Percentiles rank a stretch among this genome's conserved stretches.
Conservation (phyloP, 1,284 basidiomycete genomes). For the Ganoderma boninense region DNA sequence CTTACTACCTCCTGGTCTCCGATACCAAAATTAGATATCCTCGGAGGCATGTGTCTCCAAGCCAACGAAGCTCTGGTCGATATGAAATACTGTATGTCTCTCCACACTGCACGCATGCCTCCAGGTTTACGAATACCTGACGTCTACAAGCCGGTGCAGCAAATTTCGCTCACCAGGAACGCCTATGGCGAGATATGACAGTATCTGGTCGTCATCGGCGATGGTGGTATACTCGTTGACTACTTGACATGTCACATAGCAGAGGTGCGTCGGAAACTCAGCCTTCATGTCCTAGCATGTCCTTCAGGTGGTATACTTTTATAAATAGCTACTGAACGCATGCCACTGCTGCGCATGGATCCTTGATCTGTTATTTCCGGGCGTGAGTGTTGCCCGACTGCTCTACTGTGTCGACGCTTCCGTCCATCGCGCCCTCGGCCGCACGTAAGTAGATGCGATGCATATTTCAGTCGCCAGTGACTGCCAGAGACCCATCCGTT, state of each 20-base stretch:
- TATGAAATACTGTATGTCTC: background rate
- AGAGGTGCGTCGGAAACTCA: background rate
- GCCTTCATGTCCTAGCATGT: too few species aligned
- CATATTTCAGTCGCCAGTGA: background rate
- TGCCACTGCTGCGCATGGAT: background rate
- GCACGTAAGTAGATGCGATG: background rate
- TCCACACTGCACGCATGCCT: background rate
- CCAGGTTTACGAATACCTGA: background rate
- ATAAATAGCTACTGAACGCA: background rate
- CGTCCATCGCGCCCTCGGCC: background rate
- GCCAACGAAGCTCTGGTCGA: background rate
- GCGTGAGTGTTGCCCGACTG: background rate
- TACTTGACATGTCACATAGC: background rate
- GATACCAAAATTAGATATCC: too few species aligned
- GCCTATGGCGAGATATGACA: too few species aligned
- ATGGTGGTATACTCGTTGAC: background rate
- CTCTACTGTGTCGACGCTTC: background rate
- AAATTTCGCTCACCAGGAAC: too few species aligned
- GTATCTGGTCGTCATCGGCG: background rate
- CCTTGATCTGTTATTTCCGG: background rate
- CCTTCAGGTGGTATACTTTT: background rate
- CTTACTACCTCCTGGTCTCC: too few species aligned
- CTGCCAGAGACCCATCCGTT: background rate
- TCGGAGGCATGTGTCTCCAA: background rate
- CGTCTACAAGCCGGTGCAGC: background rate